Percentiles rank a stretch among this genome's conserved stretches.
Conservation (phyloP, 2,329 filamentous ascomycete genomes). For the Emericellopsis cladophorae region DNA sequence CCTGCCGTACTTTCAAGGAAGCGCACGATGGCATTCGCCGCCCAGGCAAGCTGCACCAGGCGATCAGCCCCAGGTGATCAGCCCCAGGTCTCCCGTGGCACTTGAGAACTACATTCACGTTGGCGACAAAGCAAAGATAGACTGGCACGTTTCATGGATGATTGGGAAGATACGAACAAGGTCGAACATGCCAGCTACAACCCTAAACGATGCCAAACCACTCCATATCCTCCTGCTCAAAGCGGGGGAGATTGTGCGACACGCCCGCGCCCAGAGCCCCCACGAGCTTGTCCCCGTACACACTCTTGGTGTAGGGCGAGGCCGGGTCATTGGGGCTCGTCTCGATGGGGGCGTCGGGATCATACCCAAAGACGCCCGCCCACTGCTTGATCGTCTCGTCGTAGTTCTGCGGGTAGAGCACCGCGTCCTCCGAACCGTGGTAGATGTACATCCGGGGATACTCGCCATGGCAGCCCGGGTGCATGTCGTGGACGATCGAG, state of each 20-base stretch:
- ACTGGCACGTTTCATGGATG: too few relatives aligned
- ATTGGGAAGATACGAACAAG: too few relatives aligned
- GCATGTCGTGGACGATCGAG: slow-evolving; percentile 28
- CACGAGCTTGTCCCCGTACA: slow-evolving; percentile 18
- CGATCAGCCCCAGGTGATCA: too few relatives aligned
- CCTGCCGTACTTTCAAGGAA: too few relatives aligned
- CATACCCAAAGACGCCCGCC: slow-evolving; percentile 32
- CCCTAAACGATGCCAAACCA: slow-evolving; percentile 10
- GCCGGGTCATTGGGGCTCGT: slow-evolving; percentile 14
- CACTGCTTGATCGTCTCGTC: slow-evolving; percentile 45
- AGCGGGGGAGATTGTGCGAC: slow-evolving; percentile 17
- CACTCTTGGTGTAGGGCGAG: slow-evolving; percentile 14
- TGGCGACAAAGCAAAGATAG: too few relatives aligned
- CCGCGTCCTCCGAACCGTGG: slow-evolving; percentile 39
- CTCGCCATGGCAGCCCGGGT: slow-evolving; percentile 34
- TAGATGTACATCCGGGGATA: slow-evolving; percentile 45
- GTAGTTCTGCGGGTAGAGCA: slow-evolving; percentile 39
- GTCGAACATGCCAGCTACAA: too few relatives aligned
- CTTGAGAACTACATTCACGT: too few relatives aligned
- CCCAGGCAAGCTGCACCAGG: too few relatives aligned
- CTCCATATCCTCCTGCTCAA: slow-evolving; percentile 12
- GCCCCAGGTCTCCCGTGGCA: too few relatives aligned
- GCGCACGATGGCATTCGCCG: too few relatives aligned
- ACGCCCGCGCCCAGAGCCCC: slow-evolving; percentile 18
- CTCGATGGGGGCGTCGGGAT: slow-evolving; percentile 10